Conservation (phyloP, 2,329 filamentous ascomycete genomes). For the Gnomoniopsis sp. region DNA sequence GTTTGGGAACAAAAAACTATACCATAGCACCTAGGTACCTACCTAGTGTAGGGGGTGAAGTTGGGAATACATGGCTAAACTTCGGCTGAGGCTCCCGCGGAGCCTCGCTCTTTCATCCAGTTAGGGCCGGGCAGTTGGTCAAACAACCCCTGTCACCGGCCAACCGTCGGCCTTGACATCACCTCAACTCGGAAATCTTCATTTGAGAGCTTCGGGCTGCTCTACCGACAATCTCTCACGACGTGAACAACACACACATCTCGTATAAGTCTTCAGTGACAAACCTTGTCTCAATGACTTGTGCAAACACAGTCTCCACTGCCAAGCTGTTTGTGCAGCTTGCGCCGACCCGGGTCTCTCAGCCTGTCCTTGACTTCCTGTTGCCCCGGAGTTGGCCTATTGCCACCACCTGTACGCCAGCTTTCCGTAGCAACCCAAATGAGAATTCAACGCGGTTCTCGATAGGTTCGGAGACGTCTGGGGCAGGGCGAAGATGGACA, state of each 20-base stretch:
- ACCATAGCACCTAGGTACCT: too few relatives aligned
- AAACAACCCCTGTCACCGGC: not conserved
- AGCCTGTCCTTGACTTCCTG: slow-evolving; percentile 39
- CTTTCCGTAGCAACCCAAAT: slow-evolving; percentile 11
- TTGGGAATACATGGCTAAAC: not conserved
- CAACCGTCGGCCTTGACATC: not conserved
- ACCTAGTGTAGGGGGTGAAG: too few relatives aligned
- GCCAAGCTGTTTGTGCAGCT: slow-evolving; percentile 31
- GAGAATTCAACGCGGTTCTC: not conserved
- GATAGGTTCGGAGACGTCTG: not conserved
- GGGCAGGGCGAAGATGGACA: not conserved
- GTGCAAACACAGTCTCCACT: slow-evolving; percentile 22
- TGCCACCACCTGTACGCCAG: slow-evolving; percentile 15
- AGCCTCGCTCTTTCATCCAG: not conserved
- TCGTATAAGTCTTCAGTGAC: not conserved
- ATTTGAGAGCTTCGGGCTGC: not conserved
- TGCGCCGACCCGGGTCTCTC: slow-evolving; percentile 19
- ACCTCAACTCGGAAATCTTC: slow-evolving; percentile 6
- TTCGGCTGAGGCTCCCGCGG: not conserved
- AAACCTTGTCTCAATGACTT: slow-evolving; percentile 2
- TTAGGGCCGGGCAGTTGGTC: not conserved
- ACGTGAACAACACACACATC: not conserved
- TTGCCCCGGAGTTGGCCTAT: slow-evolving; percentile 26
- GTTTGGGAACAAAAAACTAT: too few relatives aligned
- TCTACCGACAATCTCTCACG: not conserved